A percentile compares a stretch with the other conserved stretches of the same genome.
These are phyloP conservation scores for Lactarius hatsudake DNA, from an alignment of 768 basidiomycete species.

Conservation along the genomic window DNA sequence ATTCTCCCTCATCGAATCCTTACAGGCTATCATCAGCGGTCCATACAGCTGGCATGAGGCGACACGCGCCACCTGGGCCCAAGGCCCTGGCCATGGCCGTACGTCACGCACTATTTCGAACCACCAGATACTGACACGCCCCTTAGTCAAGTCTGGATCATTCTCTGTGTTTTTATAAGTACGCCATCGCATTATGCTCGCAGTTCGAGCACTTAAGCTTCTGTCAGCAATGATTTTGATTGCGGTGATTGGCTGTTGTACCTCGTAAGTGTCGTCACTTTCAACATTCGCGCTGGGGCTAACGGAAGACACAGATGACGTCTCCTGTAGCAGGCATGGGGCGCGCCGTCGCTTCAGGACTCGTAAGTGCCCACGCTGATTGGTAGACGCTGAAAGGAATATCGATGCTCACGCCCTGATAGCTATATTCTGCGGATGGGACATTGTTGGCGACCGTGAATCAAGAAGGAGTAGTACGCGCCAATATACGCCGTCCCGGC, in stretches of 20 bases:
- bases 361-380: constrained; percentile 11
- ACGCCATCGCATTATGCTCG: constrained; percentile 29
- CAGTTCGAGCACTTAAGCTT: neutral
- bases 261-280: constrained; percentile 46
- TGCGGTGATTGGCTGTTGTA: constrained; percentile 82
- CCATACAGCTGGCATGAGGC: constrained; percentile 53
- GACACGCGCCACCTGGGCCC: constrained; percentile 34
- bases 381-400: neutral
- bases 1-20: constrained; percentile 20
- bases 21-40: constrained; percentile 55
- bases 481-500: constrained; percentile 10
- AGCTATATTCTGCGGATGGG: constrained; percentile 24
- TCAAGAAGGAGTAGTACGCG: constrained; percentile 26
- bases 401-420: neutral
- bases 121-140: constrained; percentile 7
- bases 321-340: constrained; percentile 15
- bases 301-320: neutral
- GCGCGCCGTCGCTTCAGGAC: constrained; percentile 17
- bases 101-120: constrained; percentile 30
- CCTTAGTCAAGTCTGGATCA: constrained; percentile 72
- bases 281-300: neutral
- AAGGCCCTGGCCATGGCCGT: constrained; percentile 63
- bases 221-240: constrained; percentile 62
- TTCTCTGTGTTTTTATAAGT: constrained; percentile 78
- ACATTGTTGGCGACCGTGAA: constrained; percentile 21